Evolutionary conservation across 371 early-diverging fungal genomes (phyloP), one percentile per base, ranked within the genome.

Genomic region (Caulochytrium protostelioides): DNA sequence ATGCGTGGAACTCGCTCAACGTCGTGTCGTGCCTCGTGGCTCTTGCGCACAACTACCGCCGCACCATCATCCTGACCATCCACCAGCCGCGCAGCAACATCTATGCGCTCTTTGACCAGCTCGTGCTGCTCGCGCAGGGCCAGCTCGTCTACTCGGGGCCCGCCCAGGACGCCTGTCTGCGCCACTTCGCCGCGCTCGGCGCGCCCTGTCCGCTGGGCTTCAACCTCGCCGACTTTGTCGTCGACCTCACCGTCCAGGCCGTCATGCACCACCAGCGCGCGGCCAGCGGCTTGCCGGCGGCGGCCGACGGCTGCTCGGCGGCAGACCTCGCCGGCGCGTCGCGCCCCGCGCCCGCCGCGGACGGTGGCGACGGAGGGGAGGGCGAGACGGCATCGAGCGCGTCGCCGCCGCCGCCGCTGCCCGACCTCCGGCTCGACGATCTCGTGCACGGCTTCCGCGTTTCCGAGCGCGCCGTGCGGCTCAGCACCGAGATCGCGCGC

Each of bases 61-160:
- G 90, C 23, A 91, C 91, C 0, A 70, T 95, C 18, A 60, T 95
- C 2, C 77, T 85, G 37, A 90, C 91, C n/a, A 87, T 95, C 31
- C 97, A 97, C 50, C 97, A 97, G 44, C 97, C 97, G 3, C 70
- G 87, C 10, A 76, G 79, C 13, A 79, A 89, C 37, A 83, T 91
- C 34, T 84, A 76, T 32, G 65, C 76, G n/a, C 49, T 83, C 44
- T 91, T 97, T 63, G 86, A 89, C 54, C 73, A 79, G 21, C 57
- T 92, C 4, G 52, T 89, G n/a, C 52, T 97, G 24, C 55, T 97
- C 29, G 67, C 77, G 21, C 70, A 70, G 17, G 87, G 89, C 2
- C 50, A 64, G 27, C 51, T 72, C 29, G 64, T 86, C 27, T 57
- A 49, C 38, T 49, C 27, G 25, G 59, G 59, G 10, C n/a, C 44